Evolutionary conservation across 805 yeast species (phyloP).

Genomic region (Tetrapisispora taiwanensis): DNA sequence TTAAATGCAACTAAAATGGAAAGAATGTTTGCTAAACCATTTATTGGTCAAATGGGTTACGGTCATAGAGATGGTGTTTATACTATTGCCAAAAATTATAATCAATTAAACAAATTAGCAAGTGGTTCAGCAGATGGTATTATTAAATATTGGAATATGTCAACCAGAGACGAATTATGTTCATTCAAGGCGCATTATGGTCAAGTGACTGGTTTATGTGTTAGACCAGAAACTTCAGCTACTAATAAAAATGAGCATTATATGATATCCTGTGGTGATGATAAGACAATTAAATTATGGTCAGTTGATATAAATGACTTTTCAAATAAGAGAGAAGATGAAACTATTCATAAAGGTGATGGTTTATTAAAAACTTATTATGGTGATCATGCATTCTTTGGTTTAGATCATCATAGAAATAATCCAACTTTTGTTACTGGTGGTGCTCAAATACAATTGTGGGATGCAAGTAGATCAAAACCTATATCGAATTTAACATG

Average conservation of each 20-base stretch:
- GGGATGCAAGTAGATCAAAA: constrained; percentile 78
- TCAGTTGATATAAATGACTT: constrained; percentile 51
- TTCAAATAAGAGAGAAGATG: constrained; percentile 23
- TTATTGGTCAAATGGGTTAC: constrained; percentile 84
- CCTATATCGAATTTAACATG: constrained; percentile 74
- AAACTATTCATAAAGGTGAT: constrained; percentile 27
- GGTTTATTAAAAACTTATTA: constrained; percentile 71
- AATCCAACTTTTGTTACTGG: constrained; percentile 80
- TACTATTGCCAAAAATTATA: constrained; percentile 68
- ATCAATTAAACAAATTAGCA: constrained; percentile 63
- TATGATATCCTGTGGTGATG: constrained; percentile 79
- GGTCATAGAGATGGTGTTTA: constrained; percentile 96
- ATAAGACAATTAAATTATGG: constrained; percentile 85
- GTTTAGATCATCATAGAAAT: constrained; percentile 75
- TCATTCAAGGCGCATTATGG: constrained; percentile 86
- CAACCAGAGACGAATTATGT: constrained; percentile 62
- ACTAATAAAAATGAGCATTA: constrained; percentile 31
- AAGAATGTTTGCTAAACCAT: constrained; percentile 95
- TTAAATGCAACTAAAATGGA: constrained; percentile 91
- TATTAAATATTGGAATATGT: constrained; percentile 86
- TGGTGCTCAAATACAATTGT: constrained; percentile 79
- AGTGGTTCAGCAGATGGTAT: constrained; percentile 95
- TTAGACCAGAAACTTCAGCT: constrained; percentile 41
- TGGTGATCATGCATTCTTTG: constrained; percentile 76
- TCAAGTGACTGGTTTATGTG: constrained; percentile 73